phyloP scores from a whole-genome alignment of 2,329 filamentous ascomycete species.

The Cadophora luteo-olivacea region DNA sequence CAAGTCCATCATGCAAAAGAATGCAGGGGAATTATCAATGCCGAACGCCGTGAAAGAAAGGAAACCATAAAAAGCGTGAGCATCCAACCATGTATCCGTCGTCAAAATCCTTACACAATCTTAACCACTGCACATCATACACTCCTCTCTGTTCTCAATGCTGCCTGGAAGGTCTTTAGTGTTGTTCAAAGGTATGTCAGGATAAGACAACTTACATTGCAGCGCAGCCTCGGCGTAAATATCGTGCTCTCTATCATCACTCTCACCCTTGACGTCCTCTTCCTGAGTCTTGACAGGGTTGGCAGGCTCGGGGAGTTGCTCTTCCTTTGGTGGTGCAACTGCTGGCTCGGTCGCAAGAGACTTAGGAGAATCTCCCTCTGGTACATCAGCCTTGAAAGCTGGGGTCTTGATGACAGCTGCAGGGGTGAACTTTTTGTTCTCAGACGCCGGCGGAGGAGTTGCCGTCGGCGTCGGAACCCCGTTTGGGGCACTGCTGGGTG shows the following conservation, averaged over 20 bases:
- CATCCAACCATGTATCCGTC: constrained; percentile 37
- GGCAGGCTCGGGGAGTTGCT: constrained; percentile 68
- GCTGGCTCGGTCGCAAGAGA: constrained; percentile 75
- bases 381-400: constrained; percentile 77
- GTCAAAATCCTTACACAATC: constrained; percentile 28
- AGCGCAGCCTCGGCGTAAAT: constrained; percentile 95
- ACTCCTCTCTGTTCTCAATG: constrained; percentile 95
- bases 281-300: constrained; percentile 64
- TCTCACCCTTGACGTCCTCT: constrained; percentile 75
- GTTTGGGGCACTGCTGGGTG: constrained; percentile 51
- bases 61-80: constrained; percentile 36
- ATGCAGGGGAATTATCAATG: constrained; percentile 7
- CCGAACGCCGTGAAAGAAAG: constrained; percentile 27
- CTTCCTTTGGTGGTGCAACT: constrained; percentile 62
- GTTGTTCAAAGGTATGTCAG: constrained; percentile 32
- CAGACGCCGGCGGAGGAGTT: constrained; percentile 65
- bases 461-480: constrained; percentile 73
- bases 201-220: constrained; percentile 69
- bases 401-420: constrained; percentile 65
- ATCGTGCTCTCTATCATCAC: constrained; percentile 80
- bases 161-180: constrained; percentile 64
- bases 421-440: constrained; percentile 47
- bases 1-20: constrained; percentile 15
- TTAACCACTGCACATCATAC: constrained; percentile 96
- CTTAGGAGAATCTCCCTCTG: constrained; percentile 81